Evolutionary conservation across 345 rosid species (phyloP).

Genomic region (Corchorus capsularis): DNA sequence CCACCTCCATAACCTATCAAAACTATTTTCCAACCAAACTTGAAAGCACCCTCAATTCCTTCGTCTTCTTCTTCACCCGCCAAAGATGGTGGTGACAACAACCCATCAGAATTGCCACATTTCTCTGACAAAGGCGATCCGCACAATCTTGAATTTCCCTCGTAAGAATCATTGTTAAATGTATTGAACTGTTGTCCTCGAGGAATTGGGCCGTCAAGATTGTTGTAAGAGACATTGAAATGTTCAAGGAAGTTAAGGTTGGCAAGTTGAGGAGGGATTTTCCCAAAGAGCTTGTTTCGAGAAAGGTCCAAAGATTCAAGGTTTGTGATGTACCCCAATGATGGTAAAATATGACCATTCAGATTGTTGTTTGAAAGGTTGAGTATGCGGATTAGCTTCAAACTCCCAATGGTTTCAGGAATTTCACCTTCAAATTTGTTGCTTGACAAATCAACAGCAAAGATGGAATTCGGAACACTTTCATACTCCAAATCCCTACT

Average conservation of each 20-base stretch:
- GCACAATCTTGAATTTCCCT: slow-evolving; percentile 29
- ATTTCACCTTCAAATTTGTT: slow-evolving; percentile 27
- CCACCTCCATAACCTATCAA: slow-evolving; percentile 24
- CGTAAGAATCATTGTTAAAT: slow-evolving; percentile 16
- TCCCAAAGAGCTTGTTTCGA: slow-evolving; percentile 21
- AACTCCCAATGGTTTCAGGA: slow-evolving; percentile 1
- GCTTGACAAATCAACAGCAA: slow-evolving; percentile 22
- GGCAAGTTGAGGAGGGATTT: slow-evolving; percentile 25
- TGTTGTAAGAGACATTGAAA: slow-evolving; percentile 32
- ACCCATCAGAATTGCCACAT: slow-evolving; percentile 6
- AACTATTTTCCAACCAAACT: slow-evolving; percentile 19
- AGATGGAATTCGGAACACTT: slow-evolving; percentile 6
- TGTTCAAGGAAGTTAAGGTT: slow-evolving; percentile 23
- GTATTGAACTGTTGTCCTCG: slow-evolving; percentile 24
- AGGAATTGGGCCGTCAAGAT: slow-evolving; percentile 28
- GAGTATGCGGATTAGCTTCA: background rate
- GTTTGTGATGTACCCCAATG: background rate
- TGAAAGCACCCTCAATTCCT: background rate
- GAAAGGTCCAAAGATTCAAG: slow-evolving; percentile 37
- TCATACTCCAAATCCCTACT: background rate
- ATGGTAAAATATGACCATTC: slow-evolving; percentile 16
- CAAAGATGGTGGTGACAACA: background rate
- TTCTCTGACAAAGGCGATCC: slow-evolving; percentile 18
- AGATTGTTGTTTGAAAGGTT: slow-evolving; percentile 34
- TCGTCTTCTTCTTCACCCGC: background rate